A percentile compares a stretch with the other conserved stretches of the same genome.
Evolutionary conservation across 2,329 filamentous ascomycete genomes (phyloP).

Genomic region (Calonectria ilicicola): DNA sequence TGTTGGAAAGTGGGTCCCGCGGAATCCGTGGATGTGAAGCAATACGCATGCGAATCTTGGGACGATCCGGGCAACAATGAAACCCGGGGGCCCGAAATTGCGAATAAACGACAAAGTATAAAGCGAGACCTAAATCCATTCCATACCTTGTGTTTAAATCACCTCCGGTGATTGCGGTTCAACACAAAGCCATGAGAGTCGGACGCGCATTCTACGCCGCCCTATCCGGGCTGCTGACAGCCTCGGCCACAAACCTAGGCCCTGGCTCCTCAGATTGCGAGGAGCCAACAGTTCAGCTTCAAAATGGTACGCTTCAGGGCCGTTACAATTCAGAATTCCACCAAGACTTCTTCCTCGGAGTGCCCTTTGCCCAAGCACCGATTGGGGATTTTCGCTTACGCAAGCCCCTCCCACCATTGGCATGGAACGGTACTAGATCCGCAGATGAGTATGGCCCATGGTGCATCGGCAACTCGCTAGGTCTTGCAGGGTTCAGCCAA

Average conservation of each 20-base stretch:
- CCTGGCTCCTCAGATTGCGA: neutral
- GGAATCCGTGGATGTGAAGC: no score
- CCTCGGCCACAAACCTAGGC: neutral
- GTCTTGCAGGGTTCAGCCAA: neutral
- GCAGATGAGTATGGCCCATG: neutral
- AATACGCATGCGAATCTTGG: no score
- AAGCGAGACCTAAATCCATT: no score
- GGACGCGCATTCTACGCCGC: no score
- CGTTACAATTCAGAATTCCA: neutral
- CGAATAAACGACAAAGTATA: no score
- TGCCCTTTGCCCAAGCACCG: neutral
- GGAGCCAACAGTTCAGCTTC: neutral
- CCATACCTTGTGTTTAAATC: no score
- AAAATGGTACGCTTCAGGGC: neutral
- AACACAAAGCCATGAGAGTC: no score
- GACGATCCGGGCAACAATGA: no score
- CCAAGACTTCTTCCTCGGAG: neutral
- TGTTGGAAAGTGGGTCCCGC: no score
- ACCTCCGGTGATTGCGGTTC: no score
- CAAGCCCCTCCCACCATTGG: neutral
- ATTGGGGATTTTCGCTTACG: neutral
- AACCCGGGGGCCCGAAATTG: no score
- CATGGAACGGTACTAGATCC: neutral
- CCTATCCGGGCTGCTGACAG: neutral
- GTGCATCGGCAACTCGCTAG: neutral